Conservation (phyloP, 1,139 yeast genomes). For the Tardiomyces depauwii region DNA sequence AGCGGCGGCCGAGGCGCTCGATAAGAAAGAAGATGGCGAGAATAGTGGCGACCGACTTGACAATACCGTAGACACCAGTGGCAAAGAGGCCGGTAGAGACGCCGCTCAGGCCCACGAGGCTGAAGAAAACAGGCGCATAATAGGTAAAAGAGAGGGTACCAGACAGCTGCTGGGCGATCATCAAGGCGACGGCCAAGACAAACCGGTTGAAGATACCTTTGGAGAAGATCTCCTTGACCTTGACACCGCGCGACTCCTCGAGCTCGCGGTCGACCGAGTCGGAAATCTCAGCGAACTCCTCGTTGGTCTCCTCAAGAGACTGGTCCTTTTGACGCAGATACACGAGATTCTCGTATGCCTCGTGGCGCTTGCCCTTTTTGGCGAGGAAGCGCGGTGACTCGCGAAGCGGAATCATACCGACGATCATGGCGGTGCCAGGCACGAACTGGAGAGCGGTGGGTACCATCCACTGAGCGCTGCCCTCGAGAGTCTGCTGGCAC, state of each 20-base stretch:
- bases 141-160: constrained; percentile 14
- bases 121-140: constrained; percentile 12
- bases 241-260: neutral
- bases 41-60: constrained; percentile 34
- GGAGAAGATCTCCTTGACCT: neutral
- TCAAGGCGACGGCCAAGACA: constrained; percentile 5
- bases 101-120: constrained; percentile 17
- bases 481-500: constrained; percentile 12
- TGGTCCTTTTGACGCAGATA: neutral
- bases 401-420: constrained; percentile 43
- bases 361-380: constrained; percentile 53
- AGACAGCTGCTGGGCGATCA: constrained; percentile 11
- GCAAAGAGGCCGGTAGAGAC: constrained; percentile 34
- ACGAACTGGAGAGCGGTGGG: constrained; percentile 34
- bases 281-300: neutral
- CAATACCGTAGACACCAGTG: constrained; percentile 42
- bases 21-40: constrained; percentile 37
- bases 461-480: neutral
- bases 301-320: neutral
- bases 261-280: neutral
- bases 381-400: constrained; percentile 74
- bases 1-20: constrained; percentile 37
- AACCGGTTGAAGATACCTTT: neutral
- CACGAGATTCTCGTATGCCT: constrained; percentile 26
- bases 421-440: constrained; percentile 44